Evolutionary conservation across 495 filamentous ascomycete genomes (phyloP).

Genomic region (Xylaria flabelliformis): DNA sequence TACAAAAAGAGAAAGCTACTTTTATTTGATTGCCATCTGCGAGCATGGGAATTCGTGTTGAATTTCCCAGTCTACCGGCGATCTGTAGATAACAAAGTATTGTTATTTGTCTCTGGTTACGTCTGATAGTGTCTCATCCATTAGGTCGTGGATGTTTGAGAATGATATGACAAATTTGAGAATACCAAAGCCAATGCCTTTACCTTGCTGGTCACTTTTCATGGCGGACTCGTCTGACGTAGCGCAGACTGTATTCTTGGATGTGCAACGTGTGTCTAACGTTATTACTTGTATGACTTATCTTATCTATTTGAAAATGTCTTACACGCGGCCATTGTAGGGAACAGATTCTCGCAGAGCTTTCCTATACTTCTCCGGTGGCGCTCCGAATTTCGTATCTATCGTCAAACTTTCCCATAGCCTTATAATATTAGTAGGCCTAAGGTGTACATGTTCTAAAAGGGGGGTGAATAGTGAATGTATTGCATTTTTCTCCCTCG

Average conservation of each 20-base stretch:
- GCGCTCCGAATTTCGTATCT: neutral
- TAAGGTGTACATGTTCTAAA: neutral
- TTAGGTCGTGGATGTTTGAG: too few species aligned
- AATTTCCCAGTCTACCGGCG: neutral
- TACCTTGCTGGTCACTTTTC: neutral
- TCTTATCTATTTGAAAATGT: neutral
- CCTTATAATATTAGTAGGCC: neutral
- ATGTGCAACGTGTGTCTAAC: neutral
- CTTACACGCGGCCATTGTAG: neutral
- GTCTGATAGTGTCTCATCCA: neutral
- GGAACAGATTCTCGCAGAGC: neutral
- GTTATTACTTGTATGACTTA: neutral
- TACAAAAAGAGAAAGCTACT: neutral
- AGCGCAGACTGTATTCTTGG: neutral
- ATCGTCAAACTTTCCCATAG: neutral
- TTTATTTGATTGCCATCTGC: neutral
- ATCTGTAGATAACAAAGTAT: neutral
- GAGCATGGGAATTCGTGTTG: neutral
- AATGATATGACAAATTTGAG: neutral
- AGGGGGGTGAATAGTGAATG: neutral
- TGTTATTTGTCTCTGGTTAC: neutral
- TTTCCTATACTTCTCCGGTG: neutral
- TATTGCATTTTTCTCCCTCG: conserved; percentile 6
- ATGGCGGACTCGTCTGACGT: neutral
- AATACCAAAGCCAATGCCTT: neutral